Evolutionary conservation across 1,139 yeast genomes (phyloP), one percentile per base, ranked within the genome.

Genomic region (Yamadazyma atmosphaerica): DNA sequence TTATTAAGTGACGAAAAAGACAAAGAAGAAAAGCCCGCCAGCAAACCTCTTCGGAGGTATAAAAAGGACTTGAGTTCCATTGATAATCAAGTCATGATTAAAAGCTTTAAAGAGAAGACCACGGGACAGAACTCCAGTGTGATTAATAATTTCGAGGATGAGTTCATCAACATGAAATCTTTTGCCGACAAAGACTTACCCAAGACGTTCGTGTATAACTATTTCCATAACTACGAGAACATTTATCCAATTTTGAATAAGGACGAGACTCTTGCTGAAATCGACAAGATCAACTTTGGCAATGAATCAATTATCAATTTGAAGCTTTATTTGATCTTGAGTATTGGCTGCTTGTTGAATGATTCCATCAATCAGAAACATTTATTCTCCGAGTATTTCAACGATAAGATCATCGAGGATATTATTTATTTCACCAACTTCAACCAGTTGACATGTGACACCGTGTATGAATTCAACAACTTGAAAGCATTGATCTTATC

Each of bases 331-430:
- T 47, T 71, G 38, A 50, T 71, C 18, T 50, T 71, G 56, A 60
- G 69, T 39, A 64, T 68, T 22, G 77, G 77, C 3, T 64, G 74
- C 42, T 46, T 67, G 15, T 52, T 69, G 4, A 56, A 60, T 41
- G 75, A 70, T 45, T 52, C 61, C 17, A 57, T 57, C 37, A 52
- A 53, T 35, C 42, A 48, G 26, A 48, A 56, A 4, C 38, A 43
- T 8, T 45, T 52, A 32, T 70, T 65, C 42, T 36, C 43, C 2
- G 47, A 50, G 10, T 59, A 51, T 39, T 71, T 71, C 48, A 64
- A 58, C 38, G 68, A 61, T 33, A 55, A 58, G 26, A 54, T 53
- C 27, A 58, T 70, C 13, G 64, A 59, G 37, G 54, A 65, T 1
- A 59, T 69, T 11, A 52, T 67, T 4, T 74, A 69, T 39, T 56